These are phyloP conservation scores for Sclerotinia borealis DNA, from an alignment of 2,329 filamentous ascomycete genomes.

Conservation along the genomic window DNA sequence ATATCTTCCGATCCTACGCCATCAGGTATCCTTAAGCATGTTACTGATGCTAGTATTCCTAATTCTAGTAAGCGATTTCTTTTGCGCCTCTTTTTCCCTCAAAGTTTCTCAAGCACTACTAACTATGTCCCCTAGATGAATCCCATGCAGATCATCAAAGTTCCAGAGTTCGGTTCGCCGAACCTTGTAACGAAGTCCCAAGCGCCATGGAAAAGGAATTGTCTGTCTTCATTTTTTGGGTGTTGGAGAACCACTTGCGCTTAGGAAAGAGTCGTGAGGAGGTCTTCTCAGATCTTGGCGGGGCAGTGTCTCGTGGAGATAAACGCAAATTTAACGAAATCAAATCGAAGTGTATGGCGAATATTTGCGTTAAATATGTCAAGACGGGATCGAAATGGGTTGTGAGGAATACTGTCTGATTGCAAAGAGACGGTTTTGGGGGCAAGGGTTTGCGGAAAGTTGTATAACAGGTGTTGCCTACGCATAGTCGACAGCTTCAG, in stretches of 20 bases:
- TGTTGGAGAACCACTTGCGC: neutral
- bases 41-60: neutral
- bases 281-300: neutral
- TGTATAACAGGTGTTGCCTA: too few species aligned
- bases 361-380: neutral
- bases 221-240: neutral
- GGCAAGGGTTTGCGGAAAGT: too few species aligned
- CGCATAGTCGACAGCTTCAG: too few species aligned
- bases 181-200: neutral
- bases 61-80: neutral
- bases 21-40: neutral
- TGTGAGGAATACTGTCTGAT: neutral
- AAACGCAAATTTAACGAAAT: neutral
- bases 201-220: neutral
- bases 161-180: neutral
- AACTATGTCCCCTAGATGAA: neutral
- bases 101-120: neutral
- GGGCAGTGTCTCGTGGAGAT: neutral
- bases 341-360: neutral
- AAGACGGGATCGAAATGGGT: slow-evolving; percentile 1
- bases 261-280: neutral
- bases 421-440: too few species aligned
- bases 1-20: neutral
- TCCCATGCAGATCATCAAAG: neutral
- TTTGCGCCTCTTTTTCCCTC: neutral